Conservation (phyloP, 495 filamentous ascomycete genomes). For the Terfezia boudieri region DNA sequence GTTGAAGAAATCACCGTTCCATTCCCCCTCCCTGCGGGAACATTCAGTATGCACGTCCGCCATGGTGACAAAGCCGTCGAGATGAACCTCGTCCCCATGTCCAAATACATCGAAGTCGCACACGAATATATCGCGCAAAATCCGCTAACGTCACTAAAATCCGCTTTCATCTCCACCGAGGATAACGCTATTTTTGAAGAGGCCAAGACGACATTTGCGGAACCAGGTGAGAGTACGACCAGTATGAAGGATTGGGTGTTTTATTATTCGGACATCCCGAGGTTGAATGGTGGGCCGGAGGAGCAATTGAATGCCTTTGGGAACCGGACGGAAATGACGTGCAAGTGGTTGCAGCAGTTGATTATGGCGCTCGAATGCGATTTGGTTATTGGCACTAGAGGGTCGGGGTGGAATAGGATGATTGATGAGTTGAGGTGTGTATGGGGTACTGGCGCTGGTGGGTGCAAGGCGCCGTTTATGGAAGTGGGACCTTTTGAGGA, state of each 20-base stretch:
- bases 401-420: constrained; percentile 7
- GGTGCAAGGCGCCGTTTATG: constrained; percentile 3
- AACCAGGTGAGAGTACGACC: constrained; percentile 1
- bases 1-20: background rate
- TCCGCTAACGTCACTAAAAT: constrained; percentile 3
- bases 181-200: constrained; percentile 5
- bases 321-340: constrained; percentile 12
- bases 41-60: constrained; percentile 9
- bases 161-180: constrained; percentile 11
- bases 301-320: constrained; percentile 9
- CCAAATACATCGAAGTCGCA: constrained; percentile 3
- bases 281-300: constrained; percentile 6
- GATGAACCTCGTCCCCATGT: constrained; percentile 3
- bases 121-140: constrained; percentile 7
- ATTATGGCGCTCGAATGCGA: constrained; percentile 10
- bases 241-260: constrained; percentile 7
- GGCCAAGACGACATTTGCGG: constrained; percentile 4
- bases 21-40: constrained; percentile 6
- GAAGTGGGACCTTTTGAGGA: constrained; percentile 7
- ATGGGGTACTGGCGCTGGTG: constrained; percentile 2
- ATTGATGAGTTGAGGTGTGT: constrained; percentile 9
- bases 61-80: constrained; percentile 10
- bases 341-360: constrained; percentile 11
- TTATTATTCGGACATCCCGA: constrained; percentile 10
- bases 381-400: constrained; percentile 5